Evolutionary conservation across 75 land plant species (phyloP).

Genomic region (Pinus tabuliformis): DNA sequence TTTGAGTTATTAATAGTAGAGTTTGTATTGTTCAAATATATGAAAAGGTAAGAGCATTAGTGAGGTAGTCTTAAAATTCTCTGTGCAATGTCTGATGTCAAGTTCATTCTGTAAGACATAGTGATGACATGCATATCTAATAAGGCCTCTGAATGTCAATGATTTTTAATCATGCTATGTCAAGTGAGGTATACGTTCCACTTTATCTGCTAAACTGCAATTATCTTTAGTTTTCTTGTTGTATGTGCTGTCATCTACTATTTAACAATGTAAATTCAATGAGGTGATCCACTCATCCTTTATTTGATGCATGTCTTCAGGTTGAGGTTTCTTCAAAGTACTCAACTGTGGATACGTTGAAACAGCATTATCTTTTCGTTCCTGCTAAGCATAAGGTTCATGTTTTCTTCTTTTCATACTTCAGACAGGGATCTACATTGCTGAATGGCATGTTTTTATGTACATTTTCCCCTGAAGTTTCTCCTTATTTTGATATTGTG

Average conservation of each 20-base stretch:
- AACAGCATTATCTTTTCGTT: constrained; percentile 83
- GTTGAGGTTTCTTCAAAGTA: constrained; percentile 88
- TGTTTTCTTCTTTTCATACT: background rate
- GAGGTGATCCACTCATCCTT: background rate
- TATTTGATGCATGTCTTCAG: constrained; percentile 27
- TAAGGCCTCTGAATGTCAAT: background rate
- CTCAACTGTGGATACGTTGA: constrained; percentile 88
- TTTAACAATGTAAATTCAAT: background rate
- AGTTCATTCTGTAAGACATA: background rate
- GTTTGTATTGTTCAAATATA: background rate
- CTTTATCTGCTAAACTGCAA: background rate
- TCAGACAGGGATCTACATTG: background rate
- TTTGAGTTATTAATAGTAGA: background rate
- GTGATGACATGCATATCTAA: background rate
- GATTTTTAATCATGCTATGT: background rate
- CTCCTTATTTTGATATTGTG: background rate
- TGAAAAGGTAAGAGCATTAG: background rate
- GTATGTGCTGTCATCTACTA: background rate
- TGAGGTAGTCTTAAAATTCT: background rate
- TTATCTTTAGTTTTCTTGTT: background rate
- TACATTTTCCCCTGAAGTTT: background rate
- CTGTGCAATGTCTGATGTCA: background rate
- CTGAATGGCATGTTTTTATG: background rate
- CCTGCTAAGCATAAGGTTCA: constrained; percentile 91
- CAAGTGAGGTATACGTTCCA: background rate